Conservation (phyloP, 192 early-diverging fungal species). For the Paraglomus brasilianum region DNA sequence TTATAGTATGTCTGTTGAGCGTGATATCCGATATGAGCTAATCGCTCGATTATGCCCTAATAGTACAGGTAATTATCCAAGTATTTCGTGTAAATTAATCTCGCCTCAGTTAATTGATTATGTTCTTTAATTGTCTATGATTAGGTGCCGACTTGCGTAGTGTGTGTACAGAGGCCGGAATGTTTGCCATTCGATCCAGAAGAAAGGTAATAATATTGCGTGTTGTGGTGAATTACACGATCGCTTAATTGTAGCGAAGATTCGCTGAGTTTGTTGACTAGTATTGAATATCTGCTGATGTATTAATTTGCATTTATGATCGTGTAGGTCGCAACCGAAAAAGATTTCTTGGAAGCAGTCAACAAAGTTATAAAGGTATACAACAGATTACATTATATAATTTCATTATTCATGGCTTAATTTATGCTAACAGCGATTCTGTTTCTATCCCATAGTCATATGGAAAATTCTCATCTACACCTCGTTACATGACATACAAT, state of each 20-base stretch:
- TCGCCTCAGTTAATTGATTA: not conserved
- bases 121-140: not conserved
- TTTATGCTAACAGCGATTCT: conserved; percentile 1
- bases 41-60: conserved; percentile 98
- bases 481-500: conserved; percentile 85
- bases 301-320: not conserved
- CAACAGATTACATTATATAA: not conserved
- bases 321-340: conserved; percentile 87
- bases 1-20: conserved; percentile 91
- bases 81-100: not conserved
- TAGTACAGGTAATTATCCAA: conserved; percentile 64
- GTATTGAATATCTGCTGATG: conserved; percentile 8
- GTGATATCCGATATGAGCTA: conserved; percentile 98
- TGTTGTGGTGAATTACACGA: not conserved
- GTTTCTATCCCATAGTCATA: conserved; percentile 57
- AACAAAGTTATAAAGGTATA: conserved; percentile 95
- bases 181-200: conserved; percentile 98
- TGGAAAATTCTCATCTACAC: conserved; percentile 97
- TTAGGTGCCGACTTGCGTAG: conserved; percentile 89
- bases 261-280: not conserved
- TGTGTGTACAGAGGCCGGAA: conserved; percentile 99
- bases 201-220: conserved; percentile 67
- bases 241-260: not conserved
- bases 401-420: not conserved
- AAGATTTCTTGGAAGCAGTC: conserved; percentile 99